phyloP scores from a whole-genome alignment of 106 monocot genomes.

The Dendrobium catenatum region DNA sequence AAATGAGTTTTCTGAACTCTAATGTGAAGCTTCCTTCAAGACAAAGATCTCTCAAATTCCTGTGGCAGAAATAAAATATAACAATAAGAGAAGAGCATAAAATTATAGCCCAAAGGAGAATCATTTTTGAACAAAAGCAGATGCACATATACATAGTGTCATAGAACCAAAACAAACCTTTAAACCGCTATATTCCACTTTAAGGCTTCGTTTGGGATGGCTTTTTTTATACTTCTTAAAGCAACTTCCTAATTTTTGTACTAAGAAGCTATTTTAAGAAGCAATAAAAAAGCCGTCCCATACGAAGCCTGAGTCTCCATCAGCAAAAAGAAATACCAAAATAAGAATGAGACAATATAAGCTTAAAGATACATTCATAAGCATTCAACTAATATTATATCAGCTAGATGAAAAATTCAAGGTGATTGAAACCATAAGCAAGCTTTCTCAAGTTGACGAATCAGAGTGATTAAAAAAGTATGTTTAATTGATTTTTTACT shows the following conservation, averaged over 20 bases:
- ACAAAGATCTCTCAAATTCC: conserved; percentile 45
- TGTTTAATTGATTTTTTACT: not conserved
- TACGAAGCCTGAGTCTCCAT: not conserved
- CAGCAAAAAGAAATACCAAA: not conserved
- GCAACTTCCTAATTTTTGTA: too few relatives aligned
- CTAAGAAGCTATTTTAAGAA: too few relatives aligned
- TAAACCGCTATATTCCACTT: not conserved
- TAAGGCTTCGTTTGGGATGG: not conserved
- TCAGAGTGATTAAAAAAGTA: not conserved
- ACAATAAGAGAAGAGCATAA: not conserved
- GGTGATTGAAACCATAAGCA: not conserved
- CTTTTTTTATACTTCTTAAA: too few relatives aligned
- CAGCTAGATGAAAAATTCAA: not conserved
- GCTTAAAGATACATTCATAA: not conserved
- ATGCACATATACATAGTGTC: not conserved
- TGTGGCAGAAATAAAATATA: conserved; percentile 18
- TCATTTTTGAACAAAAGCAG: not conserved
- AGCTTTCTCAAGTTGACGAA: not conserved
- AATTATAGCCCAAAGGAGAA: not conserved
- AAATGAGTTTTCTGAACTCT: conserved; percentile 34
- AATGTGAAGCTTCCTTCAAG: conserved; percentile 33
- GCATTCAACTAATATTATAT: not conserved
- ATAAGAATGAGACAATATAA: not conserved
- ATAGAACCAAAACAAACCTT: not conserved
- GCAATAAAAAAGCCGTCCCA: too few relatives aligned